Evolutionary conservation across 768 basidiomycete species (phyloP).

Genomic region (Pleurotus sapidus): DNA sequence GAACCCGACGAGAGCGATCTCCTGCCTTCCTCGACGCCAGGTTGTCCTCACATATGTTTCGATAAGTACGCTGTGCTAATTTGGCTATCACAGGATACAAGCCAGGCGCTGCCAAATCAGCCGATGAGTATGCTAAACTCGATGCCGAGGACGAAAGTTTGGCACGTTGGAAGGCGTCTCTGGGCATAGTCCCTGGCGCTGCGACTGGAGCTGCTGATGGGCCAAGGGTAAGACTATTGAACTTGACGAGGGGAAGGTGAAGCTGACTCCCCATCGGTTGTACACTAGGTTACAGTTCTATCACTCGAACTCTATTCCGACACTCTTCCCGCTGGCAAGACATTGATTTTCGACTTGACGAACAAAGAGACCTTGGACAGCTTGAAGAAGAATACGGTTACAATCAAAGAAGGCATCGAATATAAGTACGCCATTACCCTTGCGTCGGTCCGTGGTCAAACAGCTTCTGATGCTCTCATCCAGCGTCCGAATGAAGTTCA

Average conservation of each 20-base stretch:
- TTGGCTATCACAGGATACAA: constrained; percentile 62
- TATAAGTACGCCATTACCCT: constrained; percentile 64
- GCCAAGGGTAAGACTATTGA: constrained; percentile 58
- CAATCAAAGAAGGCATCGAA: constrained; percentile 82
- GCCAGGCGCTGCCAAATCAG: constrained; percentile 59
- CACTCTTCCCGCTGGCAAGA: constrained; percentile 59
- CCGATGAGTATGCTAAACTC: constrained; percentile 81
- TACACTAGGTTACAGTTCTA: constrained; percentile 62
- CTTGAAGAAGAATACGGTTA: constrained; percentile 75
- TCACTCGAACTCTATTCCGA: constrained; percentile 79
- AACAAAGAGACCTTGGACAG: constrained; percentile 43
- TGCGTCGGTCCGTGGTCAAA: constrained; percentile 4
- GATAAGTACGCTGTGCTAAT: constrained; percentile 8
- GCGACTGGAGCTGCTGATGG: constrained; percentile 34
- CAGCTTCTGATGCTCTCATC: neutral
- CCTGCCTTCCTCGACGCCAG: constrained; percentile 64
- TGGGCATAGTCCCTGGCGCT: constrained; percentile 72
- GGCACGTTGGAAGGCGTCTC: constrained; percentile 92
- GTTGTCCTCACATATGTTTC: constrained; percentile 28
- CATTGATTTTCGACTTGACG: constrained; percentile 65
- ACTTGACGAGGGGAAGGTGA: neutral
- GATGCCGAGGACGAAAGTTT: constrained; percentile 93
- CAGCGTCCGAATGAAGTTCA: constrained; percentile 81
- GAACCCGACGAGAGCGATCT: constrained; percentile 63
- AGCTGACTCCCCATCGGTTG: constrained; percentile 5